Evolutionary conservation across 2,329 filamentous ascomycete species (phyloP), one percentile per base, ranked within the genome.

Genomic region (Paramyrothecium roridum): DNA sequence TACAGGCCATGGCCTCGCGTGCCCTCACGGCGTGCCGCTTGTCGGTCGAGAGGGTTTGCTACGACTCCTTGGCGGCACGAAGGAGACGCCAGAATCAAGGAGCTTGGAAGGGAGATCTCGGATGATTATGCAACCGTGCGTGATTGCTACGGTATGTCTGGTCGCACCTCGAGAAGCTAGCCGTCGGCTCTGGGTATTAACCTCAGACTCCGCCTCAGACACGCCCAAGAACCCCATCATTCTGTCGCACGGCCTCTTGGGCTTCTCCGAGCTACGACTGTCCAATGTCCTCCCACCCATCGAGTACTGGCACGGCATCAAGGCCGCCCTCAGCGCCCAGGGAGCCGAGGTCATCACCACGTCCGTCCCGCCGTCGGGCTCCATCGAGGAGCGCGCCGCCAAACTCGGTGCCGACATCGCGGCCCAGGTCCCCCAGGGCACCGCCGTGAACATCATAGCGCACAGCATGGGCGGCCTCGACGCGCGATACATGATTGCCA

Each of bases 361-460:
- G n/a, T 73, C 79, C 2, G 85, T 88, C 1, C 85, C 85, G 4
- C 80, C 85, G 12, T 83, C 82, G 3, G 80, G 79, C 40, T 83
- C 78, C 55, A 87, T 88, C 64, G 80, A 83, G 67, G 76, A 81
- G 57, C 80, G 85, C 54, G 85, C 85, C 23, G 76, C 78, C 56
- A 78, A 78, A 61, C 77, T 88, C n/a, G 77, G 78, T 33, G 64
- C 73, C 59, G 77, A 82, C 58, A 86, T 88, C 56, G 76, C 76
- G 50, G 63, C 70, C 21, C 66, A 70, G 34, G 71, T 69, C 11
- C 76, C 80, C 1, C 45, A 52, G 13, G 59, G 56, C 16, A 53
- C 59, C 21, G 59, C 86, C 52, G 90, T 96, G 60, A 91, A 90
- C 67, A 89, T 96, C 56, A 79, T 92, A 20, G 84, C 84, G 45